Evolutionary conservation across 108 stramenopile species (phyloP), one percentile per base, ranked within the genome.

Genomic region (Aurantiochytrium sp.): DNA sequence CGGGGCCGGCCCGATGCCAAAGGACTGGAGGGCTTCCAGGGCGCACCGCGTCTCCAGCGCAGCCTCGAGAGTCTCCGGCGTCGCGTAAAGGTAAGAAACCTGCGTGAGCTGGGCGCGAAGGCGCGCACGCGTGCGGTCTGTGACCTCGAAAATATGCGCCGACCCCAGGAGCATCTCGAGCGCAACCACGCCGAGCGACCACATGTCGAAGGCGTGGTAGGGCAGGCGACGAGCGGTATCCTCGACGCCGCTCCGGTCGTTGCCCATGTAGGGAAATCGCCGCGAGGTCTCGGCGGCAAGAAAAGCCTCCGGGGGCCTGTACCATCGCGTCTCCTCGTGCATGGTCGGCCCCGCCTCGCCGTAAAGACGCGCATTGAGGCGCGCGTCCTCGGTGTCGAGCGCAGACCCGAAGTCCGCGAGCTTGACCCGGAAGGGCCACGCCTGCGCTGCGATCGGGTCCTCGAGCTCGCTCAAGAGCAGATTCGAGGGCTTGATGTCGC

Each of bases 401-500:
- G 73, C 73, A 24, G 73, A 81, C 39, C 73, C 73, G 32, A 81
- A 81, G 24, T 81, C 73, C 6, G 73, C 73, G 39, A 81, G 39
- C 30, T 81, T 81, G 21, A 81, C 42, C 15, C n/a, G 45, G 2
- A 81, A 81, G 3, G 39, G 42, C 73, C 73, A 81, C 10, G 42
- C 36, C 45, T 48, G 36, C 10, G n/a, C 27, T 21, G 39, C 12
- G 6, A 5, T 6, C n/a, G 45, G 24, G 6, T 3, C 6, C 1
- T 41, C 73, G 12, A 81, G 45, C 73, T 81, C 73, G 42, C 45
- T 41, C 12, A 81, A 6, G 12, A 81, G 73, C 42, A 81, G 39
- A 48, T 81, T 81, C 45, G 39, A 48, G 8, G 73, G 73, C 45
- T 81, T 81, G 39, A 81, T 41, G 73, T 81, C 73, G 36, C 73